These are phyloP conservation scores for Cephalotrichum gorgonifer DNA, from an alignment of 2,329 filamentous ascomycete species.

Conservation along the genomic window DNA sequence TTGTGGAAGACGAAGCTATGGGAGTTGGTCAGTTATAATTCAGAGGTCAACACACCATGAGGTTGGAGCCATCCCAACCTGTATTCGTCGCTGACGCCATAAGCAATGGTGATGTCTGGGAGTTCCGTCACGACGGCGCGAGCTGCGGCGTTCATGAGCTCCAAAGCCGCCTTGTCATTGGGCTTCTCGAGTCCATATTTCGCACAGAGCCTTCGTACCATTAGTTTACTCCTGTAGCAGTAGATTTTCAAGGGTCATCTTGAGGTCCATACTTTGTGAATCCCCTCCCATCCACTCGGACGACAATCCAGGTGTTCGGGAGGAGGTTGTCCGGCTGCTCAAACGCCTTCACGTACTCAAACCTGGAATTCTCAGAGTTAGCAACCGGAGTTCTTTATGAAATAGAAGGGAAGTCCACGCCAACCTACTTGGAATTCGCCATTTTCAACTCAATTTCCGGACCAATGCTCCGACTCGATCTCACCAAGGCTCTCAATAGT, in stretches of 20 bases:
- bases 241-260: not conserved
- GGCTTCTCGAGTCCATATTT: slow-evolving; percentile 85
- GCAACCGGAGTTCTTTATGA: not conserved
- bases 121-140: slow-evolving; percentile 72
- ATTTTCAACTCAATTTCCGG: slow-evolving; percentile 18
- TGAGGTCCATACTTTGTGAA: slow-evolving; percentile 71
- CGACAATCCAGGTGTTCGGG: slow-evolving; percentile 90
- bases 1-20: slow-evolving; percentile 81
- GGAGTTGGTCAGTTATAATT: not conserved
- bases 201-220: slow-evolving; percentile 56
- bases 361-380: slow-evolving; percentile 39
- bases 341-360: slow-evolving; percentile 86
- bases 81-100: slow-evolving; percentile 92
- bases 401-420: not conserved
- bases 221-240: not conserved
- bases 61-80: slow-evolving; percentile 36
- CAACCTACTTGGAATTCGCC: slow-evolving; percentile 44
- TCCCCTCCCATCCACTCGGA: slow-evolving; percentile 85
- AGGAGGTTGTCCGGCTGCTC: slow-evolving; percentile 74
- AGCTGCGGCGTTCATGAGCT: slow-evolving; percentile 94
- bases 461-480: not conserved
- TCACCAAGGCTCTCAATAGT: not conserved
- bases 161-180: slow-evolving; percentile 76
- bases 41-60: not conserved
- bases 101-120: slow-evolving; percentile 76